A percentile compares a stretch with the other conserved stretches of the same genome.
Conservation (phyloP, 2,329 filamentous ascomycete genomes). For the Graphilbum ipis-grandicollis region DNA sequence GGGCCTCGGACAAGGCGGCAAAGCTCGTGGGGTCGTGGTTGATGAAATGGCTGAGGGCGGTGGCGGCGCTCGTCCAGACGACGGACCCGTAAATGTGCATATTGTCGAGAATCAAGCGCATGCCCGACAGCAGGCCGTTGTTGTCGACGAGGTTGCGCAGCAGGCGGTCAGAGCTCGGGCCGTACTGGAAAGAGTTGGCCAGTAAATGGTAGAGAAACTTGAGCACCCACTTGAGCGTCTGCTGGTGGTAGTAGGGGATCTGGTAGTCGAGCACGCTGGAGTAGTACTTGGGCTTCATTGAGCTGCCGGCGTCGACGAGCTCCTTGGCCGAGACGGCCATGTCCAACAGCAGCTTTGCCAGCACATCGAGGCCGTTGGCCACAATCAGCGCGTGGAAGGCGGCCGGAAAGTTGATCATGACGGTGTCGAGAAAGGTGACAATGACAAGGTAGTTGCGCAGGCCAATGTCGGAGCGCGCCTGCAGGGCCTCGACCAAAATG, state of each 20-base stretch:
- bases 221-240: conserved; percentile 82
- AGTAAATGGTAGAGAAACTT: conserved; percentile 96
- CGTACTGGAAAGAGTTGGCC: conserved; percentile 49
- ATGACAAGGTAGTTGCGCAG: conserved; percentile 72
- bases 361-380: conserved; percentile 71
- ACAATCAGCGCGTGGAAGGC: conserved; percentile 71
- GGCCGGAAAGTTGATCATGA: conserved; percentile 71
- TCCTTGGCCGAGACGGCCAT: conserved; percentile 56
- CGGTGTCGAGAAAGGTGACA: conserved; percentile 71
- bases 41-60: conserved; percentile 86
- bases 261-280: conserved; percentile 82
- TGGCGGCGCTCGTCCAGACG: conserved; percentile 89
- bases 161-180: conserved; percentile 63
- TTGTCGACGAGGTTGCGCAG: conserved; percentile 91
- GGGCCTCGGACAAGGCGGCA: conserved; percentile 84
- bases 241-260: conserved; percentile 84
- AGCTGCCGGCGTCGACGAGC: conserved; percentile 48
- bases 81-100: conserved; percentile 70
- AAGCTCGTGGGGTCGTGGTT: conserved; percentile 98
- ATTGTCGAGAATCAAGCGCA: conserved; percentile 69
- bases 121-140: conserved; percentile 59
- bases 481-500: conserved; percentile 76
- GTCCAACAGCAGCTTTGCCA: conserved; percentile 71
- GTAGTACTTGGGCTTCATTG: conserved; percentile 50
- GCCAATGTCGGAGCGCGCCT: conserved; percentile 63